Evolutionary conservation across 2,329 filamentous ascomycete species (phyloP).

Genomic region (Fusarium sulawesiense): DNA sequence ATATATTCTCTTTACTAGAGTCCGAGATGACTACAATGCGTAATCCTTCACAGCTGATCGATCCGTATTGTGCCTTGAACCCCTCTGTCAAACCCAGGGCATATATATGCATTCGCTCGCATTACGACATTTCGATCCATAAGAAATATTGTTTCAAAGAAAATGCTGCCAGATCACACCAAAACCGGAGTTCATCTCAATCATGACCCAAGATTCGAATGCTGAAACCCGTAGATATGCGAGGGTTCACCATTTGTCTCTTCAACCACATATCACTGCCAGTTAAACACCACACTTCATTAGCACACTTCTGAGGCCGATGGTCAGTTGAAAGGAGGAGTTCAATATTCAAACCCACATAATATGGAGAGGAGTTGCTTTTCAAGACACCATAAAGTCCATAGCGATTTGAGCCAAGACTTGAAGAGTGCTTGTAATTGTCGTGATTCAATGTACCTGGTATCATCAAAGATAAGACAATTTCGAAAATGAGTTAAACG

Average conservation of each 20-base stretch:
- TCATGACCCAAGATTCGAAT: neutral
- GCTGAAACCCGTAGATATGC: constrained; percentile 10
- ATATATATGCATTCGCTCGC: neutral
- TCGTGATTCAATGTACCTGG: constrained; percentile 37
- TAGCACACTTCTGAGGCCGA: constrained; percentile 16
- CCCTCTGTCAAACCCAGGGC: neutral
- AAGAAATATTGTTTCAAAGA: neutral
- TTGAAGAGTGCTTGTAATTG: constrained; percentile 31
- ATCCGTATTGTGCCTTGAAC: neutral
- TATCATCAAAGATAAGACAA: constrained; percentile 37
- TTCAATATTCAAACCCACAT: constrained; percentile 39
- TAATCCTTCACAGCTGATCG: neutral
- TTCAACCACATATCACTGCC: constrained; percentile 4
- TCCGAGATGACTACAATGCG: neutral
- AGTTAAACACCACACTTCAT: constrained; percentile 14
- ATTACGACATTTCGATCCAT: neutral
- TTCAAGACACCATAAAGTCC: constrained; percentile 28
- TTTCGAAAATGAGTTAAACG: constrained; percentile 3
- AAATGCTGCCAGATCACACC: neutral
- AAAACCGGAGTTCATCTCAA: neutral
- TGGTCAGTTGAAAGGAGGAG: constrained; percentile 27
- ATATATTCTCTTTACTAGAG: neutral
- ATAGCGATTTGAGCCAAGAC: constrained; percentile 17
- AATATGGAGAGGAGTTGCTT: constrained; percentile 20
- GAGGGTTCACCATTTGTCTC: constrained; percentile 24